These are phyloP conservation scores for Gyrodon lividus DNA, from an alignment of 768 basidiomycete genomes.

Conservation along the genomic window DNA sequence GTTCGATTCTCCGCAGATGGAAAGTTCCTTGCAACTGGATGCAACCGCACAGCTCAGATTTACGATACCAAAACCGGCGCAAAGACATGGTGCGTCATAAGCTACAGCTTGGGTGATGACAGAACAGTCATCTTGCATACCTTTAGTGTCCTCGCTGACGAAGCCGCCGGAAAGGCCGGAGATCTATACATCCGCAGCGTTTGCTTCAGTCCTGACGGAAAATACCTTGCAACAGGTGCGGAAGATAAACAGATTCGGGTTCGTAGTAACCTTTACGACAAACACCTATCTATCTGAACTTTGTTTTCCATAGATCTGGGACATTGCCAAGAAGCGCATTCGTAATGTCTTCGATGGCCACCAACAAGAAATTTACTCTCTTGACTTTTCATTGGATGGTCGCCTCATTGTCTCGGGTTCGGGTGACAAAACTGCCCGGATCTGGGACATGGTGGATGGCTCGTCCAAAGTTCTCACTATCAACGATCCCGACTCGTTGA, in stretches of 20 bases:
- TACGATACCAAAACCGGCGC: conserved; percentile 87
- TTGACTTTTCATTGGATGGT: conserved; percentile 89
- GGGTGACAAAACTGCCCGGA: conserved; percentile 68
- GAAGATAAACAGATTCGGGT: conserved; percentile 94
- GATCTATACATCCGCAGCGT: conserved; percentile 91
- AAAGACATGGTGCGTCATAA: conserved; percentile 70
- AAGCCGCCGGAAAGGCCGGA: conserved; percentile 64
- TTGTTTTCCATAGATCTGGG: conserved; percentile 73
- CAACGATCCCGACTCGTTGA: conserved; percentile 50
- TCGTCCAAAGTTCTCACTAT: conserved; percentile 36
- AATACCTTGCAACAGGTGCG: conserved; percentile 74
- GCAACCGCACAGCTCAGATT: conserved; percentile 94
- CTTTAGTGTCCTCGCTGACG: conserved; percentile 72
- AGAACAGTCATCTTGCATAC: conserved; percentile 10
- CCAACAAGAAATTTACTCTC: conserved; percentile 90
- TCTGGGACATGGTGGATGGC: conserved; percentile 58
- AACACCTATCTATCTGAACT: conserved; percentile 6
- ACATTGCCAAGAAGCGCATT: conserved; percentile 78
- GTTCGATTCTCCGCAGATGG: conserved; percentile 95
- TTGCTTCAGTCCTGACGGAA: conserved; percentile 73
- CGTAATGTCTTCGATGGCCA: conserved; percentile 84
- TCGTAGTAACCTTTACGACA: conserved; percentile 22
- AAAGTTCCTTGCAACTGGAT: conserved; percentile 90
- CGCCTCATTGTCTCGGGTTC: conserved; percentile 86
- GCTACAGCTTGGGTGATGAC: not conserved